Evolutionary conservation across 345 rosid genomes (phyloP).

Genomic region (Carallia brachiata): DNA sequence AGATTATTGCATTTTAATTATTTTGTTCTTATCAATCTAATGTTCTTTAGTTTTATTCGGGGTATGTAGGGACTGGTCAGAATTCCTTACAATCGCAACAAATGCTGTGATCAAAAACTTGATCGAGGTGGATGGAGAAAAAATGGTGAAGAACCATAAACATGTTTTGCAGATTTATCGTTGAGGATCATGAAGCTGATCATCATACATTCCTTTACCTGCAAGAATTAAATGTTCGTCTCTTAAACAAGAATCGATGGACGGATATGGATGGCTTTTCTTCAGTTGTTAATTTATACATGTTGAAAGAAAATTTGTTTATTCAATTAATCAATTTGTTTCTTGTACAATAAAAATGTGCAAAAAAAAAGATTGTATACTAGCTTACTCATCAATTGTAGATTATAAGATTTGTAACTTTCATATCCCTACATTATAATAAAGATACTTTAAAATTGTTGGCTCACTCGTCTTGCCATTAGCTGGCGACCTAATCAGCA

Average conservation of each 20-base stretch:
- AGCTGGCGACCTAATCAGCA: too few relatives aligned
- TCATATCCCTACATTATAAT: too few relatives aligned
- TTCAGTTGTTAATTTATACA: neutral
- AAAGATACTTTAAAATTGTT: too few relatives aligned
- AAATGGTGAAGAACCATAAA: constrained; percentile 7
- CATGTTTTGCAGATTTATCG: constrained; percentile 17
- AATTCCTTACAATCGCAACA: constrained; percentile 59
- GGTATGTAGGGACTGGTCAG: constrained; percentile 70
- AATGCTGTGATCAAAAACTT: constrained; percentile 63
- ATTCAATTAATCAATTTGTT: neutral
- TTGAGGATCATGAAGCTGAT: neutral
- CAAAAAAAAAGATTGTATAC: too few relatives aligned
- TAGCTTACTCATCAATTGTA: too few relatives aligned
- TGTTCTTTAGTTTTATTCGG: neutral
- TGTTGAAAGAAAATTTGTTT: neutral
- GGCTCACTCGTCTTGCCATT: too few relatives aligned
- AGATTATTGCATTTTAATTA: neutral
- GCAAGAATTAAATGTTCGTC: neutral
- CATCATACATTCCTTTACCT: too few relatives aligned
- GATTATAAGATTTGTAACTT: too few relatives aligned
- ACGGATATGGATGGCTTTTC: neutral
- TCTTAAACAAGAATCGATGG: constrained; percentile 2
- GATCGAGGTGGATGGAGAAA: constrained; percentile 50
- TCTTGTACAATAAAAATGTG: too few relatives aligned
- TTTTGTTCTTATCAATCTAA: neutral